Evolutionary conservation across 257 asterid species (phyloP), one percentile per base, ranked within the genome.

Genomic region (Solanum ossicruentum): DNA sequence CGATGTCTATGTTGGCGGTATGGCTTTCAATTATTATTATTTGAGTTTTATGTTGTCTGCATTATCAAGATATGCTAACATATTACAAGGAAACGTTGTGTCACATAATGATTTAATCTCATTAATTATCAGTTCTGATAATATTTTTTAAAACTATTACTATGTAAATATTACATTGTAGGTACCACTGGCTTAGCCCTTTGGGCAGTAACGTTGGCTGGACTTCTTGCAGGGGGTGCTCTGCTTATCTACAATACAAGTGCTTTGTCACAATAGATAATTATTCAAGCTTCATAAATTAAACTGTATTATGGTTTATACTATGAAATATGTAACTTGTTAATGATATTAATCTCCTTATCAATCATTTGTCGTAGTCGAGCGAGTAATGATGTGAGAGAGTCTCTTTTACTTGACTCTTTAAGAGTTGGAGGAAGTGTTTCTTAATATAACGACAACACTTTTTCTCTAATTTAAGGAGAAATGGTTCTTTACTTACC

Each of bases 231-330:
- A 21, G 99, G 97, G 71, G 99, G 98, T 26, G 98, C 97, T 12
- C 98, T 96, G 70, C 98, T 95, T 32, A 98, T 96, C 49, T 95
- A 96, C 97, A 96, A 89, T 96, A 96, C 98, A 70, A 96, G 99
- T 91, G 97, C 99, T 65, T 87, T 96, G 92, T 90, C 90, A 1
- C 98, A 95, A 93, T 95, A 89, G 87, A 58, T 63, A 17, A 45
- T 28, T 83, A 7, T 21, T 23, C 12, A 61, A 12, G 7, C 45
- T 12, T 7, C 61, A 75, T 18, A 49, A 49, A 45, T 12, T 12
- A 47, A 73, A 20, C 7, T 73, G 41, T 45, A 7, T 47, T 21
- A 9, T 3, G 51, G 20, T 39, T n/a, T 67, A 36, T 36, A 32
- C 8, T 4, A 12, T 36, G 10, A 39, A 26, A 28, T 67, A 32